Conservation (phyloP, 192 early-diverging fungal genomes). For the Backusella sp. region DNA sequence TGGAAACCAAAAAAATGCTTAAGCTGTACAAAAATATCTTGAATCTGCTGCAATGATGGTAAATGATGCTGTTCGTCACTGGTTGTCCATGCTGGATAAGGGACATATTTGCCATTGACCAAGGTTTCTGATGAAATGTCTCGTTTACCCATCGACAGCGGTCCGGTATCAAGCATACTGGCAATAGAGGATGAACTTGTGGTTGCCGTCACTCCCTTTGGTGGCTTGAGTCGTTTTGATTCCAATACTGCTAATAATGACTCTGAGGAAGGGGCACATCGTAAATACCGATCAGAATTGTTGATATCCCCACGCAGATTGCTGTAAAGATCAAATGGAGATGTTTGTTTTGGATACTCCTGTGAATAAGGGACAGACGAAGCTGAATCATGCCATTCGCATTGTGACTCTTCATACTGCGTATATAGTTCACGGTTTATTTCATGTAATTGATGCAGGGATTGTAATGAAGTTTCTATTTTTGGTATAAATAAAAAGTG, state of each 20-base stretch:
- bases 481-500: neutral
- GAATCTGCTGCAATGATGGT: conserved; percentile 63
- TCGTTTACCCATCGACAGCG: neutral
- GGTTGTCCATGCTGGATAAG: conserved; percentile 40
- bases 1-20: conserved; percentile 76
- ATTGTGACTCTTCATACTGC: neutral
- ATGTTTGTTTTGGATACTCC: neutral
- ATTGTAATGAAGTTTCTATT: neutral
- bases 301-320: conserved; percentile 14
- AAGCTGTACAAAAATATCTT: conserved; percentile 70
- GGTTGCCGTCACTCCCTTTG: conserved; percentile 4
- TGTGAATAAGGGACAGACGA: conserved; percentile 1
- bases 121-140: conserved; percentile 10
- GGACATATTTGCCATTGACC: neutral
- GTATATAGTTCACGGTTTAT: neutral
- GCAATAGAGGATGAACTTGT: neutral
- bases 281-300: conserved; percentile 56
- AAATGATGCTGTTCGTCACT: conserved; percentile 62
- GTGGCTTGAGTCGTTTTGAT: conserved; percentile 39
- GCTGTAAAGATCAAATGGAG: conserved; percentile 4
- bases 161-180: neutral
- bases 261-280: conserved; percentile 69
- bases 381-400: neutral
- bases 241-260: conserved; percentile 71
- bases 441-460: neutral